These are phyloP conservation scores for Excoecaria cochinchinensis DNA, from an alignment of 345 rosid species.

Conservation along the genomic window DNA sequence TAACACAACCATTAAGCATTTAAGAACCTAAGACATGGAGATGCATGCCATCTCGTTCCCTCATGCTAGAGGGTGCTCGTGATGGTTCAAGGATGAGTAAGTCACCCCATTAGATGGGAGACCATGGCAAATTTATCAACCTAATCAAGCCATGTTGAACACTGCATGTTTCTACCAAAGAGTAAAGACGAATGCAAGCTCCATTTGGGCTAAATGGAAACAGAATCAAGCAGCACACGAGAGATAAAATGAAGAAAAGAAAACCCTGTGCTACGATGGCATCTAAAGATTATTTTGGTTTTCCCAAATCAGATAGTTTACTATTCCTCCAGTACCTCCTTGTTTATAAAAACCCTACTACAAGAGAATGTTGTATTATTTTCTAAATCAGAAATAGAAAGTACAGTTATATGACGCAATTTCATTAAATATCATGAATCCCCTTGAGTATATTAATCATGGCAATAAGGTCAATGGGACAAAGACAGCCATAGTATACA, in stretches of 20 bases:
- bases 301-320: not conserved
- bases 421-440: not conserved
- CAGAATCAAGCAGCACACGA: not conserved
- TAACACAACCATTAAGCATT: not conserved
- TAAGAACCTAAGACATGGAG: not conserved
- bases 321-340: not conserved
- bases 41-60: conserved; percentile 1
- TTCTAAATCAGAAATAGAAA: too few species aligned
- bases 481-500: not conserved
- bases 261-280: not conserved
- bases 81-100: conserved; percentile 2
- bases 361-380: not conserved
- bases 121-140: not conserved
- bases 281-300: not conserved
- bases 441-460: not conserved
- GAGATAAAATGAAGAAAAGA: not conserved
- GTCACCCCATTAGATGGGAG: not conserved
- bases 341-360: not conserved
- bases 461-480: not conserved
- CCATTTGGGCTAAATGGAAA: not conserved
- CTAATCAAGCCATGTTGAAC: not conserved
- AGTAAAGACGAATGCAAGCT: not conserved
- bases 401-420: too few species aligned
- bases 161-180: not conserved
- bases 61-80: not conserved